phyloP scores from a whole-genome alignment of 257 asterid genomes.

The Capsicum chinense region DNA sequence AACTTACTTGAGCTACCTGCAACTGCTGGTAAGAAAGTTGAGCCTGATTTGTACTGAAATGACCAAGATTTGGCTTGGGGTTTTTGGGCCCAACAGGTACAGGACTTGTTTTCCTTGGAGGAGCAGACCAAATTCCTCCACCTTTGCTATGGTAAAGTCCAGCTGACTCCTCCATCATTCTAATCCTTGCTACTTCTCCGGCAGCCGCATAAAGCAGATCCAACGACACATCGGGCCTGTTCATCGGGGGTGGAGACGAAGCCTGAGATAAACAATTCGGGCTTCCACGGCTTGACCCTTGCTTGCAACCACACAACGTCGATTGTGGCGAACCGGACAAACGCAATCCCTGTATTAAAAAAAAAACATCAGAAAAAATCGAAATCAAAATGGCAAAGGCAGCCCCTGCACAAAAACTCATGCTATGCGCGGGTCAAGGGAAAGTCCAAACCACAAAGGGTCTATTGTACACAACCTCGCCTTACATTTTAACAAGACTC shows the following conservation, averaged over 20 bases:
- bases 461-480: too few relatives aligned
- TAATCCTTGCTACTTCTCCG: conserved; percentile 31
- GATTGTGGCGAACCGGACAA: conserved; percentile 80
- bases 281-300: conserved; percentile 52
- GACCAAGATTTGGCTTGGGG: background rate
- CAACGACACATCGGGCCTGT: conserved; percentile 26
- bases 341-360: conserved; percentile 39
- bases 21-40: conserved; percentile 28
- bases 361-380: background rate
- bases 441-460: too few relatives aligned
- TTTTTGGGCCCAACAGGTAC: conserved; percentile 1
- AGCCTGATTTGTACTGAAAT: background rate
- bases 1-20: conserved; percentile 25
- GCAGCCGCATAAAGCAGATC: conserved; percentile 36
- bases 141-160: background rate
- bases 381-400: background rate
- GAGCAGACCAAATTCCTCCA: conserved; percentile 32
- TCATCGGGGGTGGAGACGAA: conserved; percentile 50
- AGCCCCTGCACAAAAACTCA: too few relatives aligned
- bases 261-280: conserved; percentile 47
- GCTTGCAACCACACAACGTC: conserved; percentile 53
- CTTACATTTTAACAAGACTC: too few relatives aligned
- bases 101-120: conserved; percentile 26
- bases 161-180: conserved; percentile 16
- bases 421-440: too few relatives aligned